These are phyloP conservation scores for Coffea canephora DNA, from an alignment of 257 asterid genomes.

Conservation along the genomic window DNA sequence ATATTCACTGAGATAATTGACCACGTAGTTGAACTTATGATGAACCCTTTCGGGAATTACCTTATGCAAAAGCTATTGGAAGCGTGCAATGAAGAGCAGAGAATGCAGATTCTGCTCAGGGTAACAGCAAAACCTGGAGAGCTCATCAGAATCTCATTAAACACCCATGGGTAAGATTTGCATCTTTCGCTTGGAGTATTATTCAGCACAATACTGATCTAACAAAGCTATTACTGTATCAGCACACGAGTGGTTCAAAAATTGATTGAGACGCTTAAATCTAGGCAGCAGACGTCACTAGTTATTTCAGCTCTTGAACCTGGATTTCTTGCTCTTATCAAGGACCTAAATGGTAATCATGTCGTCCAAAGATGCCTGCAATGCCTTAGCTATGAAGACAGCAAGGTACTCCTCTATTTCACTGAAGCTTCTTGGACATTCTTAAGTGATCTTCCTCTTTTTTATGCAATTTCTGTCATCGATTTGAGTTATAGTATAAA, in stretches of 20 bases:
- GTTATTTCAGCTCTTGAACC: slow-evolving; percentile 85
- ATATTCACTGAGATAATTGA: slow-evolving; percentile 70
- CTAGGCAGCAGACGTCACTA: slow-evolving; percentile 58
- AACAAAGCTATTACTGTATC: slow-evolving; percentile 23
- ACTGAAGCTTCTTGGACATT: not conserved
- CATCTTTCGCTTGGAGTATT: not conserved
- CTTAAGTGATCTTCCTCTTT: not conserved
- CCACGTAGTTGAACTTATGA: slow-evolving; percentile 83
- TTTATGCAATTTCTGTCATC: not conserved
- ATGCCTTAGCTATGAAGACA: slow-evolving; percentile 69
- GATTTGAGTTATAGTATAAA: not conserved
- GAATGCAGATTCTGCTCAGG: slow-evolving; percentile 62
- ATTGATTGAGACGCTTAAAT: slow-evolving; percentile 80
- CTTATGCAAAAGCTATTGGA: slow-evolving; percentile 90
- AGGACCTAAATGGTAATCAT: slow-evolving; percentile 87
- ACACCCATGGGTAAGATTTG: slow-evolving; percentile 76
- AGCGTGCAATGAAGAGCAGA: slow-evolving; percentile 86
- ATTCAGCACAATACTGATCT: slow-evolving; percentile 2
- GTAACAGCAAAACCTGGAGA: slow-evolving; percentile 72
- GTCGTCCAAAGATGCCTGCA: slow-evolving; percentile 89
- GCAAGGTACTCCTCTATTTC: slow-evolving; percentile 47
- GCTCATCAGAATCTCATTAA: slow-evolving; percentile 79
- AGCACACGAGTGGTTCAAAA: slow-evolving; percentile 97
- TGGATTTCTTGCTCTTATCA: slow-evolving; percentile 79
- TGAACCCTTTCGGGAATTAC: slow-evolving; percentile 91